Evolutionary conservation across 1,284 basidiomycete species (phyloP).

Genomic region (Neonothopanus nambi): DNA sequence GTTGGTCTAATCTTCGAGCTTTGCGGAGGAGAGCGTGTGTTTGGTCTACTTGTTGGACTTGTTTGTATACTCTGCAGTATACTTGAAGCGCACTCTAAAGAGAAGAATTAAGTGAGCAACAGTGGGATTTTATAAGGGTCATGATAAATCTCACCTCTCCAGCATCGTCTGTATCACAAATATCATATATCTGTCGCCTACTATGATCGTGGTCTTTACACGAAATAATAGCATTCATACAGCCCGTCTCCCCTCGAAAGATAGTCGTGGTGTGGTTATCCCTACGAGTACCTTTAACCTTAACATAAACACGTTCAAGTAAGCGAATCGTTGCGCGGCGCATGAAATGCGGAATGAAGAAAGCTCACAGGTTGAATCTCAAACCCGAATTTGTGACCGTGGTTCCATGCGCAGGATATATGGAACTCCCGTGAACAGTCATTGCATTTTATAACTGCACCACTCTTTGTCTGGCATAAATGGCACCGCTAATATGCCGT

Average conservation of each 20-base stretch:
- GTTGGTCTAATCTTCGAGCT: conserved; percentile 75
- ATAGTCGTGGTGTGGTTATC: conserved; percentile 66
- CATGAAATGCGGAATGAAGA: conserved; percentile 10
- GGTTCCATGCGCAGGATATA: conserved; percentile 86
- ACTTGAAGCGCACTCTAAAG: conserved; percentile 79
- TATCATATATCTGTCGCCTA: conserved; percentile 71
- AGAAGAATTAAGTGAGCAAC: conserved; percentile 7
- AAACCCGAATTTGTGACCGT: conserved; percentile 85
- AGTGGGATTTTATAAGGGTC: neutral
- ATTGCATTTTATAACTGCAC: conserved; percentile 81
- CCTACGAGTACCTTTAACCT: conserved; percentile 76
- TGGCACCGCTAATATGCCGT: conserved; percentile 48
- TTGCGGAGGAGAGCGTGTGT: conserved; percentile 85
- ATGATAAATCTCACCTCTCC: conserved; percentile 58
- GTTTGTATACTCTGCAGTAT: conserved; percentile 83
- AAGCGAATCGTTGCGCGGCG: neutral
- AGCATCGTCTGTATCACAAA: conserved; percentile 83
- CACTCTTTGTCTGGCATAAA: conserved; percentile 67
- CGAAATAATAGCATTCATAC: conserved; percentile 79
- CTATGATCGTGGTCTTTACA: conserved; percentile 81
- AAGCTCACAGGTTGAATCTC: conserved; percentile 78
- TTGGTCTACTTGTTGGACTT: conserved; percentile 58
- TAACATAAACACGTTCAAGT: conserved; percentile 12
- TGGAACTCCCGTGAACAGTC: conserved; percentile 86
- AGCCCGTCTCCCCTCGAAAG: conserved; percentile 87